phyloP scores from a whole-genome alignment of 169 alveolate genomes.

The Miamiensis avidus region DNA sequence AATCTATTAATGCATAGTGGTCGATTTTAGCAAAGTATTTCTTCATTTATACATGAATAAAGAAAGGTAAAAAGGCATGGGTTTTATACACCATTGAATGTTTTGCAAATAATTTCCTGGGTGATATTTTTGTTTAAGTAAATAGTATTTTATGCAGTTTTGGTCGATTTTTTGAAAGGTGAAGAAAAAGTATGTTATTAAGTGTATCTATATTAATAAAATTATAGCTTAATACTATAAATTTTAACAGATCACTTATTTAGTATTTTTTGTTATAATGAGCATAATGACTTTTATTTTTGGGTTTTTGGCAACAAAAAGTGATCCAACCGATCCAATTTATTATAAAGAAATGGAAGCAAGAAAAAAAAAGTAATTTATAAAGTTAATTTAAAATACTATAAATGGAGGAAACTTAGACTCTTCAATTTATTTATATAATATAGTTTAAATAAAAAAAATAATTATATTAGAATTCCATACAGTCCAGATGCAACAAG shows the following conservation, averaged over 20 bases:
- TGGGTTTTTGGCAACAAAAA: constrained; percentile 19
- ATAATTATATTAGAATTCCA: neutral
- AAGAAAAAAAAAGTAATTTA: constrained; percentile 1
- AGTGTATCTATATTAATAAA: neutral
- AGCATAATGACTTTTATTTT: neutral
- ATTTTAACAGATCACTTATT: neutral
- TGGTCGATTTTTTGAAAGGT: neutral
- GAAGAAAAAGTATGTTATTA: neutral
- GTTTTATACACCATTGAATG: constrained; percentile 29
- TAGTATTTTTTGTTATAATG: too few species aligned
- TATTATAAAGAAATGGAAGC: constrained; percentile 17
- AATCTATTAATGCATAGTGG: too few species aligned
- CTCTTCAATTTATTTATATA: neutral
- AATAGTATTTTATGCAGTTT: neutral
- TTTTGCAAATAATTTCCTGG: constrained; percentile 21
- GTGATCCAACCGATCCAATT: constrained; percentile 45
- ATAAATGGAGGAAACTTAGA: constrained; percentile 9
- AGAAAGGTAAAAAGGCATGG: constrained; percentile 36
- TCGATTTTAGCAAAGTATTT: neutral
- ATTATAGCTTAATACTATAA: neutral
- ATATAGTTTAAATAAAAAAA: too few species aligned
- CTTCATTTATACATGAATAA: neutral
- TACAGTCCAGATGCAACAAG: constrained; percentile 10
- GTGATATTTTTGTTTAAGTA: neutral
- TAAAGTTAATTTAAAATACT: neutral